A percentile compares a stretch with the other conserved stretches of the same genome.
These are phyloP conservation scores for Sanguinoderma infundibulare DNA, from an alignment of 1,284 basidiomycete species.

Conservation along the genomic window DNA sequence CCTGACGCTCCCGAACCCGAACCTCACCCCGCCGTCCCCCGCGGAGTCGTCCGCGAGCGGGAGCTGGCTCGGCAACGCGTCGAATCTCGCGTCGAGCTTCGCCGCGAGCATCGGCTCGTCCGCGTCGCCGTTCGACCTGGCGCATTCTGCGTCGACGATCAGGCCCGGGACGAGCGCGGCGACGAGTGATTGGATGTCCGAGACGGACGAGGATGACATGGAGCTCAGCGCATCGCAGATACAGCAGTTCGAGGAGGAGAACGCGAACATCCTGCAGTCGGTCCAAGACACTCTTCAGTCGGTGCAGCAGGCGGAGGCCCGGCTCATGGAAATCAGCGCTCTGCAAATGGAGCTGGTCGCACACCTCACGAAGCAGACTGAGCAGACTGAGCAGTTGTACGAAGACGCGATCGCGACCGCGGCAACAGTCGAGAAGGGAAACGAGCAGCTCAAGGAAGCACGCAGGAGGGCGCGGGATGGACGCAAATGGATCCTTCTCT, in stretches of 20 bases:
- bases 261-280: constrained; percentile 80
- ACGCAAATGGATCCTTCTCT: constrained; percentile 82
- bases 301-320: constrained; percentile 87
- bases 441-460: constrained; percentile 84
- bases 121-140: constrained; percentile 36
- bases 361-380: constrained; percentile 88
- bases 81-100: constrained; percentile 58
- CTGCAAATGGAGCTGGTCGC: constrained; percentile 88
- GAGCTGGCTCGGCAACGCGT: constrained; percentile 70
- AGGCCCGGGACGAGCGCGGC: constrained; percentile 25
- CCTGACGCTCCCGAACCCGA: not conserved
- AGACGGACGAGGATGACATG: constrained; percentile 69
- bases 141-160: constrained; percentile 32
- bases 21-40: constrained; percentile 28
- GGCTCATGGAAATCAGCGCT: constrained; percentile 87
- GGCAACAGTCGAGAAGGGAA: constrained; percentile 84
- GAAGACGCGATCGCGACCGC: constrained; percentile 89
- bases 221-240: constrained; percentile 85
- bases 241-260: constrained; percentile 89
- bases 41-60: constrained; percentile 35
- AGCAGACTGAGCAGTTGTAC: constrained; percentile 86
- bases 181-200: constrained; percentile 49
- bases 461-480: constrained; percentile 82
- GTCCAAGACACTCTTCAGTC: constrained; percentile 85
- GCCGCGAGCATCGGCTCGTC: constrained; percentile 65